Percentiles rank a stretch among this genome's conserved stretches.
Conservation (phyloP, 805 yeast species). For the Geotrichum ghanense region DNA sequence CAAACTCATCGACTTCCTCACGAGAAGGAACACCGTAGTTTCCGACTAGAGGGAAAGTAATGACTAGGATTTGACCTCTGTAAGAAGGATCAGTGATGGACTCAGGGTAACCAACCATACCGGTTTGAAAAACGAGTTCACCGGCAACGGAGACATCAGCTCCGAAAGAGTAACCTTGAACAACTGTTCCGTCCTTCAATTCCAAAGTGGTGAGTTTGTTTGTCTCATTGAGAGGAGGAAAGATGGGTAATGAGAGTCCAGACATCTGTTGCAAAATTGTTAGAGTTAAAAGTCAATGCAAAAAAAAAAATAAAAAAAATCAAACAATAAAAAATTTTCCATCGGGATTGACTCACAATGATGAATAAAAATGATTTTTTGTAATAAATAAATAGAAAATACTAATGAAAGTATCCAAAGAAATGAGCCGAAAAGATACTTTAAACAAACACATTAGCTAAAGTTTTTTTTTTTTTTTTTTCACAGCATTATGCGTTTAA, state of each 20-base stretch:
- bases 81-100: constrained; percentile 97
- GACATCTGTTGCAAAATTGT: not conserved
- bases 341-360: not conserved
- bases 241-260: constrained; percentile 54
- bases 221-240: constrained; percentile 79
- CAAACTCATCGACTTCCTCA: constrained; percentile 57
- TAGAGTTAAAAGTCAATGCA: not conserved
- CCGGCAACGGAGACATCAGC: constrained; percentile 84
- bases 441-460: too few relatives aligned
- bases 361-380: too few relatives aligned
- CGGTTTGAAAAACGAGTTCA: constrained; percentile 97
- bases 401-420: not conserved
- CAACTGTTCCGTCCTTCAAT: constrained; percentile 71
- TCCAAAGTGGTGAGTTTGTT: constrained; percentile 81
- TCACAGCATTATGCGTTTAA: not conserved
- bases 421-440: too few relatives aligned
- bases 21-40: constrained; percentile 98
- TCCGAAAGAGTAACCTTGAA: constrained; percentile 96
- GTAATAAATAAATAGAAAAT: not conserved
- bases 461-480: too few relatives aligned
- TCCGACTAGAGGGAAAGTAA: constrained; percentile 94
- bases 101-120: constrained; percentile 99
- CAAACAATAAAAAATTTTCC: not conserved
- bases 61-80: constrained; percentile 92
- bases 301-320: too few relatives aligned